Percentiles rank a stretch among this genome's conserved stretches.
Conservation (phyloP, 768 basidiomycete genomes). For the Collybiopsis confluens region DNA sequence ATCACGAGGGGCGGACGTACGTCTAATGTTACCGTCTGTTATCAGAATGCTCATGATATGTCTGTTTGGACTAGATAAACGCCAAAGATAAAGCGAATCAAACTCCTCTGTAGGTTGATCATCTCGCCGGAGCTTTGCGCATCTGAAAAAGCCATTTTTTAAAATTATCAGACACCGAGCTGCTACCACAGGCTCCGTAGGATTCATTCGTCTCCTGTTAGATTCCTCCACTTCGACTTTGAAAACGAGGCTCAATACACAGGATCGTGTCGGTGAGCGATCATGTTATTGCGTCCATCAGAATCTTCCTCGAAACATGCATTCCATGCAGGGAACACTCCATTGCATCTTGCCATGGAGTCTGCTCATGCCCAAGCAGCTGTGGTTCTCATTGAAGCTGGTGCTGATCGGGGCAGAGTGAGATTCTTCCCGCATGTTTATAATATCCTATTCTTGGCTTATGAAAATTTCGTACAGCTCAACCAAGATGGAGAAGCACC, state of each 20-base stretch:
- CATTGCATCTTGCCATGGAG: slow-evolving; percentile 96
- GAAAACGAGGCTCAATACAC: slow-evolving; percentile 84
- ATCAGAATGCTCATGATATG: slow-evolving; percentile 23
- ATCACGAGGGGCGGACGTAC: slow-evolving; percentile 84
- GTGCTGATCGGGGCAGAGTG: slow-evolving; percentile 88
- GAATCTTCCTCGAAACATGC: background rate
- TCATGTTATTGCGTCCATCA: background rate
- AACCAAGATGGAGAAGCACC: slow-evolving; percentile 85
- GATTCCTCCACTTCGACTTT: slow-evolving; percentile 70
- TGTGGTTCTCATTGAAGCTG: slow-evolving; percentile 88
- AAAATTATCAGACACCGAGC: slow-evolving; percentile 74
- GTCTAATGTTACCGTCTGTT: slow-evolving; percentile 28
- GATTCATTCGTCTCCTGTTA: slow-evolving; percentile 84
- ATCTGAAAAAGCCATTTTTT: too few relatives aligned
- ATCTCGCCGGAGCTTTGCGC: too few relatives aligned
- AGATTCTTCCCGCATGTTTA: slow-evolving; percentile 25
- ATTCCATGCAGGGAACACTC: slow-evolving; percentile 74
- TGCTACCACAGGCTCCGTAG: slow-evolving; percentile 89
- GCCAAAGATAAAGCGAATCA: slow-evolving; percentile 93
- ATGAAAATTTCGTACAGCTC: slow-evolving; percentile 37
- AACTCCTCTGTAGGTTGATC: slow-evolving; percentile 65
- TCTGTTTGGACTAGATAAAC: slow-evolving; percentile 68
- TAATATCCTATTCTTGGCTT: slow-evolving; percentile 6
- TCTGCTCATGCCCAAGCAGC: slow-evolving; percentile 91
- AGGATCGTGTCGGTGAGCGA: slow-evolving; percentile 67